Evolutionary conservation across 148 eudicot genomes (phyloP).

Genomic region (Chenopodium suecicum): DNA sequence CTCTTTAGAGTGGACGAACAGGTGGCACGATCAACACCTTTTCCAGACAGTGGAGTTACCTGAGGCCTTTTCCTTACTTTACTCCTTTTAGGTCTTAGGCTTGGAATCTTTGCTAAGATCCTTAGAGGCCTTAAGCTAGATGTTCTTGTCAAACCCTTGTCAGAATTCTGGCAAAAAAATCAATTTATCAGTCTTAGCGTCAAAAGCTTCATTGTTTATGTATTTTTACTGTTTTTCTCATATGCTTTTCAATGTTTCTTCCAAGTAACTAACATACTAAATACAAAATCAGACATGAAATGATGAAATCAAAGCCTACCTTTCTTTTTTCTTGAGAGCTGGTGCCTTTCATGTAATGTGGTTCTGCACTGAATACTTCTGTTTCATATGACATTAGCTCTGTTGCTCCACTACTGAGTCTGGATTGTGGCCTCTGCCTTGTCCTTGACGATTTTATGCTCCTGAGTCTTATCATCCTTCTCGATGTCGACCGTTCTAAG

Average conservation of each 20-base stretch:
- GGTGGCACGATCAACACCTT: constrained; percentile 52
- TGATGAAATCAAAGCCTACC: constrained; percentile 19
- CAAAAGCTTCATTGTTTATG: neutral
- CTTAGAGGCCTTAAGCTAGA: constrained; percentile 51
- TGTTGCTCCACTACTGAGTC: constrained; percentile 31
- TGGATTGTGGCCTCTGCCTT: constrained; percentile 39
- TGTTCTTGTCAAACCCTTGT: constrained; percentile 36
- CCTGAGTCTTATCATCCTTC: constrained; percentile 34
- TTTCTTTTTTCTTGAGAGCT: constrained; percentile 48
- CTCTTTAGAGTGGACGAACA: constrained; percentile 74
- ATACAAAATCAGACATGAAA: neutral
- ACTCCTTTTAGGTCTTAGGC: constrained; percentile 52
- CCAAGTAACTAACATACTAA: neutral
- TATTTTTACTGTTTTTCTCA: too few relatives aligned
- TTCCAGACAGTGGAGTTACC: constrained; percentile 25
- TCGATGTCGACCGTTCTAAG: constrained; percentile 47
- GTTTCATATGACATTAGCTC: constrained; percentile 17
- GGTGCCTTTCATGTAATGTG: constrained; percentile 53
- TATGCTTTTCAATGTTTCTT: neutral
- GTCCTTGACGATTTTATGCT: constrained; percentile 35
- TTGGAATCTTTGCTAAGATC: constrained; percentile 52
- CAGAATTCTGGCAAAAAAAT: constrained; percentile 33
- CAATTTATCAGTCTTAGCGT: constrained; percentile 9
- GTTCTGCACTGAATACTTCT: constrained; percentile 32
- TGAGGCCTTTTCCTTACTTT: constrained; percentile 34